Percentiles rank a stretch among this genome's conserved stretches.
phyloP scores from a whole-genome alignment of 805 yeast species.

The Sungouiozyma ichnusensis region DNA sequence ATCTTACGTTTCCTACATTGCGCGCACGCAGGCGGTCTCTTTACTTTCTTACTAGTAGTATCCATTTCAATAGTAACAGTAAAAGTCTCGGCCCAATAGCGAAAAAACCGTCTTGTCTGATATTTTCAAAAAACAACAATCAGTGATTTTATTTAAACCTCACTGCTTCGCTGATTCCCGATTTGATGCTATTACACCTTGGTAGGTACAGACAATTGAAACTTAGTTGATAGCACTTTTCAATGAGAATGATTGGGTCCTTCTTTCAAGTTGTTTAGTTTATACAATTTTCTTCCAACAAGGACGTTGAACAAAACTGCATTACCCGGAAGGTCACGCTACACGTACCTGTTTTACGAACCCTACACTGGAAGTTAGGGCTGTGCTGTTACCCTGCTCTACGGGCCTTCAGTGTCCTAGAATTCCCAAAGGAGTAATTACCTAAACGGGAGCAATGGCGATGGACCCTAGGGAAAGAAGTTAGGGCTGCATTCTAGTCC shows the following conservation, averaged over 20 bases:
- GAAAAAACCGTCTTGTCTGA: neutral
- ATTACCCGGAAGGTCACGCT: neutral
- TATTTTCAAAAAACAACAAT: neutral
- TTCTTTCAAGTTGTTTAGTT: neutral
- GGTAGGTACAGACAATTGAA: too few relatives aligned
- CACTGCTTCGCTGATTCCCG: neutral
- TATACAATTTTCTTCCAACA: neutral
- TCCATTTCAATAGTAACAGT: neutral
- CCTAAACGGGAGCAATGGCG: too few relatives aligned
- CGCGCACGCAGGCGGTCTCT: constrained; percentile 29
- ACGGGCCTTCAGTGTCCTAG: too few relatives aligned
- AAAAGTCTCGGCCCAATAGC: neutral
- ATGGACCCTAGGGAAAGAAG: too few relatives aligned
- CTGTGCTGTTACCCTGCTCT: too few relatives aligned
- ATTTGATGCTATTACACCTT: too few relatives aligned
- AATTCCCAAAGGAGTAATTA: too few relatives aligned
- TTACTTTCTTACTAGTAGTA: neutral
- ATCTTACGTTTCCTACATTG: constrained; percentile 37
- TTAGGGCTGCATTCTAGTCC: too few relatives aligned
- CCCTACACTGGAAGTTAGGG: too few relatives aligned
- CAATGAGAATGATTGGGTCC: too few relatives aligned
- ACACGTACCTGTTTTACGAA: too few relatives aligned
- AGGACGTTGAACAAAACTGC: neutral
- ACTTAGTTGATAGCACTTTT: too few relatives aligned
- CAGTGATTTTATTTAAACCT: neutral